Conservation (phyloP, 2,329 filamentous ascomycete genomes). For the Botrytis tulipae region DNA sequence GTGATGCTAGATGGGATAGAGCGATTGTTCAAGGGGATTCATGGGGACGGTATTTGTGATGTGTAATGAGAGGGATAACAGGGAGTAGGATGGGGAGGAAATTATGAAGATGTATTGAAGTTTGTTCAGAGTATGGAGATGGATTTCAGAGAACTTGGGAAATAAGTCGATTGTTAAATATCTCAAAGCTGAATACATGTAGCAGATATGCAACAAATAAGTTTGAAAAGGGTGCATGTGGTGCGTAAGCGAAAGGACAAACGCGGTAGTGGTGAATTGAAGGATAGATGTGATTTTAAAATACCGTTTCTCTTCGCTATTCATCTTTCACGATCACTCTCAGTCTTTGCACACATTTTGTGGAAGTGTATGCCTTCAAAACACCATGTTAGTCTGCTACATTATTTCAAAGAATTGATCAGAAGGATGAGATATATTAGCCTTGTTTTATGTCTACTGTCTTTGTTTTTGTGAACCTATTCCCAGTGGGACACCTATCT, state of each 20-base stretch:
- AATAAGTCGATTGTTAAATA: fast-evolving
- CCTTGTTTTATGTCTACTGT: neutral
- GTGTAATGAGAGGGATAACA: neutral
- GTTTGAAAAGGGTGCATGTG: neutral
- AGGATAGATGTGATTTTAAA: neutral
- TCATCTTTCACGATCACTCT: neutral
- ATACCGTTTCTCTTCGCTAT: neutral
- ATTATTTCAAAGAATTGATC: neutral
- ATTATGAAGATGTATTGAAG: too few relatives aligned
- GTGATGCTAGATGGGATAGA: neutral
- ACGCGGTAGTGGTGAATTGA: neutral
- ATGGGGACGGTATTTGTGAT: neutral
- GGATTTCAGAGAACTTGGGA: neutral
- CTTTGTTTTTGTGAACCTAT: neutral
- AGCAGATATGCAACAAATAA: neutral
- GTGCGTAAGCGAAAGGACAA: neutral
- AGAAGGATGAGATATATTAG: neutral
- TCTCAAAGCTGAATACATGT: neutral
- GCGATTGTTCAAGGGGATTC: neutral
- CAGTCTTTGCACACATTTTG: neutral
- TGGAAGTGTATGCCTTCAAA: neutral
- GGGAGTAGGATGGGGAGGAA: neutral
- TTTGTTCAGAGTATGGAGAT: neutral
- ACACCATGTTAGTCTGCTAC: neutral
- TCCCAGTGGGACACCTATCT: too few relatives aligned